Conservation (phyloP, 768 basidiomycete species). For the Rhizopogon roseolus region DNA sequence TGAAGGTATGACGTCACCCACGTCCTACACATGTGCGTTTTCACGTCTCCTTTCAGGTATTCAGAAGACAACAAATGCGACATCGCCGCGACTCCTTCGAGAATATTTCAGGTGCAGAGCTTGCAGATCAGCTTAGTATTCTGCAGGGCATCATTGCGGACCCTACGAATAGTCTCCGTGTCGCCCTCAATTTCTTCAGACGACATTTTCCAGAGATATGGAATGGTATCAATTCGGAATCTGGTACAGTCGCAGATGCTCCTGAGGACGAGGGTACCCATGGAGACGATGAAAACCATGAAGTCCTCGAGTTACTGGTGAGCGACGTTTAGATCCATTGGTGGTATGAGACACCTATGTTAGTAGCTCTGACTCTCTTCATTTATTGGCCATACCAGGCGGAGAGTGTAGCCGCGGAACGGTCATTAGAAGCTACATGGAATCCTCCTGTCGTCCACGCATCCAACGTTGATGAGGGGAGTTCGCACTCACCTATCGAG, state of each 20-base stretch:
- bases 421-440: neutral
- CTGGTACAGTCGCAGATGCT: slow-evolving; percentile 1
- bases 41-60: slow-evolving; percentile 18
- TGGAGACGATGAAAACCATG: slow-evolving; percentile 10
- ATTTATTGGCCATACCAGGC: slow-evolving; percentile 12
- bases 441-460: neutral
- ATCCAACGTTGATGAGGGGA: neutral
- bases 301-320: slow-evolving; percentile 20
- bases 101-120: slow-evolving; percentile 21
- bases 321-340: slow-evolving; percentile 12
- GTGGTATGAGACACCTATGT: slow-evolving; percentile 15
- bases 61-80: slow-evolving; percentile 18
- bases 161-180: slow-evolving; percentile 39
- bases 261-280: slow-evolving; percentile 32
- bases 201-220: slow-evolving; percentile 27
- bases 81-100: slow-evolving; percentile 7
- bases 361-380: slow-evolving; percentile 24
- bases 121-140: slow-evolving; percentile 33
- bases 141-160: slow-evolving; percentile 48
- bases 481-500: neutral
- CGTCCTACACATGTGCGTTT: slow-evolving; percentile 29
- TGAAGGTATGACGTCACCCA: slow-evolving; percentile 40
- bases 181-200: slow-evolving; percentile 30
- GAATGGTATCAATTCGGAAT: slow-evolving; percentile 12
- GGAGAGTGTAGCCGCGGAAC: neutral